Base-by-base conservation (phyloP, 495 filamentous ascomycete genomes). In the Amorphotheca resinae region DNA sequence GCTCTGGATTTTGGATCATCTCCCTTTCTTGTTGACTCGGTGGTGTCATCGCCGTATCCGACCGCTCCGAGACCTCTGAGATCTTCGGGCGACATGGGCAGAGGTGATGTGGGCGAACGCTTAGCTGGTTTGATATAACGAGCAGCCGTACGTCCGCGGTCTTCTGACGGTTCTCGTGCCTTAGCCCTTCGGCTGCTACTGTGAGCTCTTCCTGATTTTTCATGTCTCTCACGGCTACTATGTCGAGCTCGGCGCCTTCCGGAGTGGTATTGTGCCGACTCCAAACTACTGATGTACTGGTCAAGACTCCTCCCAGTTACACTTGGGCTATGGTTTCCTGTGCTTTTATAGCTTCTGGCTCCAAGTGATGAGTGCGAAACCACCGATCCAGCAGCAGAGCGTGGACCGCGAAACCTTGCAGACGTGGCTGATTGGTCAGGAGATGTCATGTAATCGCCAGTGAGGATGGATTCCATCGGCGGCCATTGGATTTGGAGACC, bases 31-130 rank as follows among this genome's bases (percentile, higher is more conserved):
- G 50, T 22, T 1, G 42, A 44, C 20, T 37, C 34, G 32, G 11
- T 23, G 8, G 22, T 12, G 2, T 50, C 53, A 28, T 42, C 38
- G 16, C 39, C 51, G 33, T 48, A 47, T 17, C 49, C 46, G 25
- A 22, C 23, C 11, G 50, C 45, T 55, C 53, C 50, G 23, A 53
- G 36, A 17, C 48, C 37, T 25, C 50, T 73, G 50, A 83, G 51
- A 45, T 91, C 84, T 50, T 93, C 84, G 0, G 85, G 84, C 1
- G 86, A 88, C 87, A 95, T 94, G 14, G 86, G 84, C 9, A 93
- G 75, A 0, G 87, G 87, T 8, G 87, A 93, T 33, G 84, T 89
- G 3, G 87, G 87, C 4, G 87, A 93, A 4, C 84, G 71, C 56
- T 93, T 93, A 5, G 84, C 81, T 22, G 87, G 80, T 30, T 77